phyloP scores from a whole-genome alignment of 139 green algal species.

The Edaphochlamys debaryana region DNA sequence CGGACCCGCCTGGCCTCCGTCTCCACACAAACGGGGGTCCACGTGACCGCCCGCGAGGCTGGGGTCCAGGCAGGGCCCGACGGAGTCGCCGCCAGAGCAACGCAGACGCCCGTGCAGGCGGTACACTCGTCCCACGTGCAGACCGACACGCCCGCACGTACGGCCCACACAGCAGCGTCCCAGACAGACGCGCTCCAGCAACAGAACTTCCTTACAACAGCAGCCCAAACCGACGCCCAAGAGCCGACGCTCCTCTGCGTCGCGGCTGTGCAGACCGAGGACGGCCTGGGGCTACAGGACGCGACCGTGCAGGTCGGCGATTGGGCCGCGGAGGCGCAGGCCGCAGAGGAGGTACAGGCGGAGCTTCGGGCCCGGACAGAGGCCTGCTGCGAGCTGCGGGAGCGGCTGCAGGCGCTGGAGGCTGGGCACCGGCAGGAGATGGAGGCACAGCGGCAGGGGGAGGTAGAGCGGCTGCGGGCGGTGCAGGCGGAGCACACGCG shows the following conservation, averaged over 20 bases:
- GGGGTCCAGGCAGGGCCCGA: too few relatives aligned
- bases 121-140: too few relatives aligned
- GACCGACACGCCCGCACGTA: too few relatives aligned
- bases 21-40: too few relatives aligned
- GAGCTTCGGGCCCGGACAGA: neutral
- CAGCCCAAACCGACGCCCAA: neutral
- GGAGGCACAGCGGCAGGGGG: neutral
- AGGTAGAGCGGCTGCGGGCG: slow-evolving; percentile 18
- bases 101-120: too few relatives aligned
- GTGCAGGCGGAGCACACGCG: slow-evolving; percentile 1
- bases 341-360: neutral
- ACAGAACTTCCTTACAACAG: neutral
- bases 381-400: neutral
- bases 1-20: too few relatives aligned
- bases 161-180: neutral
- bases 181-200: neutral
- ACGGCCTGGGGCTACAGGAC: neutral
- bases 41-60: too few relatives aligned
- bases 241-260: neutral
- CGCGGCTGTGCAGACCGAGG: neutral
- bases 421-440: neutral
- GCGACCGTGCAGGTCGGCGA: neutral
- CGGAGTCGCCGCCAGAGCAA: too few relatives aligned
- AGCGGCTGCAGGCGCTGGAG: neutral
- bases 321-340: neutral